phyloP scores from a whole-genome alignment of 2,329 filamentous ascomycete species.

The Microdochium paspali region DNA sequence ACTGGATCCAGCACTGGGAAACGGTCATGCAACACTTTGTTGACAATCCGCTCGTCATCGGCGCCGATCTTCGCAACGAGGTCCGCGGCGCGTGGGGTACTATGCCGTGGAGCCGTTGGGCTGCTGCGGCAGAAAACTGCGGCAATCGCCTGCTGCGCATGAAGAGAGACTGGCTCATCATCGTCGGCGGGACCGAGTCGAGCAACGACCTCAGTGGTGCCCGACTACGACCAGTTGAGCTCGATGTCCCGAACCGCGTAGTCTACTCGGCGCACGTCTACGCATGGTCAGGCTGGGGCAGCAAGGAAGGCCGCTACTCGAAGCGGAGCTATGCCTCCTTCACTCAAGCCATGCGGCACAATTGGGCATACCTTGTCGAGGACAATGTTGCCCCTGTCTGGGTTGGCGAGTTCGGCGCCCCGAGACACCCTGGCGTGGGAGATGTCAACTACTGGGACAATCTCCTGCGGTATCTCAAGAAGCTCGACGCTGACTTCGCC shows the following conservation, averaged over 20 bases:
- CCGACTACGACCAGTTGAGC: slow-evolving; percentile 41
- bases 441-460: slow-evolving; percentile 59
- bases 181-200: slow-evolving; percentile 60
- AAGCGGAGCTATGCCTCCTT: slow-evolving; percentile 55
- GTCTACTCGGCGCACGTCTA: slow-evolving; percentile 65
- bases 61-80: slow-evolving; percentile 60
- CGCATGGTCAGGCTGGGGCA: slow-evolving; percentile 62
- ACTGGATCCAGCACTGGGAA: slow-evolving; percentile 60
- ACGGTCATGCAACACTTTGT: slow-evolving; percentile 50
- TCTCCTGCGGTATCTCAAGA: slow-evolving; percentile 47
- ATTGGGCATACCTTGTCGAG: slow-evolving; percentile 57
- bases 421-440: slow-evolving; percentile 39
- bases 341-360: slow-evolving; percentile 48
- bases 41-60: slow-evolving; percentile 52
- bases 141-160: slow-evolving; percentile 51
- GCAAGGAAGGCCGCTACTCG: slow-evolving; percentile 47
- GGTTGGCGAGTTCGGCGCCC: slow-evolving; percentile 59
- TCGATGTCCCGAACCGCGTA: slow-evolving; percentile 43
- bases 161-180: slow-evolving; percentile 55
- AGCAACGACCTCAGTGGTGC: slow-evolving; percentile 55
- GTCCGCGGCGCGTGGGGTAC: slow-evolving; percentile 61
- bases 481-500: slow-evolving; percentile 54
- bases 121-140: slow-evolving; percentile 51
- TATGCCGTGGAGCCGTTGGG: slow-evolving; percentile 58
- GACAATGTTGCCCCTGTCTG: slow-evolving; percentile 51